These are phyloP conservation scores for Acrodontium crateriforme DNA, from an alignment of 2,329 filamentous ascomycete species.

Conservation along the genomic window DNA sequence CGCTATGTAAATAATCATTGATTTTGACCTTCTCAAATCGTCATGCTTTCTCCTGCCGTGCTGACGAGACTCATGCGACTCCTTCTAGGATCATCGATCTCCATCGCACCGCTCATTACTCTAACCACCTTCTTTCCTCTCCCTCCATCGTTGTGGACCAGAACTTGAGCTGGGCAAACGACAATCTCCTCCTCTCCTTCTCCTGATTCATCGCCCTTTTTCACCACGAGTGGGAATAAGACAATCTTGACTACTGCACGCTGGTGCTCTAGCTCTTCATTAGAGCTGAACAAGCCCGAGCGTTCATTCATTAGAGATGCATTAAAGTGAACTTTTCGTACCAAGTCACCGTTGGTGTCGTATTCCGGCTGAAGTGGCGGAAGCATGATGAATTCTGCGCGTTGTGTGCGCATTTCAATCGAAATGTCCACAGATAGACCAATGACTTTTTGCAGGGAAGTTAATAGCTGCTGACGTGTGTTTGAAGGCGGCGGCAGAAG, in stretches of 20 bases:
- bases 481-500: conserved; percentile 78
- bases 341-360: conserved; percentile 79
- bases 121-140: conserved; percentile 34
- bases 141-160: conserved; percentile 41
- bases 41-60: conserved; percentile 11
- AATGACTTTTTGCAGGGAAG: conserved; percentile 77
- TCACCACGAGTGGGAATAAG: conserved; percentile 89
- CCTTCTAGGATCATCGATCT: conserved; percentile 25
- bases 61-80: conserved; percentile 19
- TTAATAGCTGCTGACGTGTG: conserved; percentile 64
- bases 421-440: conserved; percentile 78
- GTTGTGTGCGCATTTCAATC: conserved; percentile 93
- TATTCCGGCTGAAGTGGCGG: conserved; percentile 90
- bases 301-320: conserved; percentile 90
- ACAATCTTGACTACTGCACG: conserved; percentile 76
- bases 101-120: conserved; percentile 37
- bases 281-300: conserved; percentile 53
- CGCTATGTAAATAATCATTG: conserved; percentile 2
- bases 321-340: conserved; percentile 81
- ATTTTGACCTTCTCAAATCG: conserved; percentile 6
- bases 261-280: conserved; percentile 66
- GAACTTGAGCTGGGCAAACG: conserved; percentile 85
- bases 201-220: conserved; percentile 81
- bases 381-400: conserved; percentile 97
- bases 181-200: conserved; percentile 89